Percentiles rank a stretch among this genome's conserved stretches.
Evolutionary conservation across 164 flowering plant genomes (phyloP).

Genomic region (Stephania cephalantha): DNA sequence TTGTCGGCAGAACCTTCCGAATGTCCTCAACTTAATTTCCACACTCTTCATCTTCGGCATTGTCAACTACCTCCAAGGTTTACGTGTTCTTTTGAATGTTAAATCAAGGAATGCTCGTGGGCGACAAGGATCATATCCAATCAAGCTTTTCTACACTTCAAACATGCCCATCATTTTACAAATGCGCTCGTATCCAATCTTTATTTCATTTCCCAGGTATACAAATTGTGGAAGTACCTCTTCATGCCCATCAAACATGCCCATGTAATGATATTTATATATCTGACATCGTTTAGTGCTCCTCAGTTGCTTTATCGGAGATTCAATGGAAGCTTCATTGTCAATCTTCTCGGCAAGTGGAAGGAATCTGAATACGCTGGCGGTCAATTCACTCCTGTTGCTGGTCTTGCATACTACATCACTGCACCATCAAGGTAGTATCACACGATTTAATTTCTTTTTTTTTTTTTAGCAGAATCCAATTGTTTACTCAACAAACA

Average conservation of each 20-base stretch:
- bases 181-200: constrained; percentile 72
- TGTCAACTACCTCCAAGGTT: constrained; percentile 70
- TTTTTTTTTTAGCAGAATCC: no score
- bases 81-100: constrained; percentile 63
- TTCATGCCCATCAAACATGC: no score
- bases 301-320: constrained; percentile 40
- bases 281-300: neutral
- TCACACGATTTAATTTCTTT: no score
- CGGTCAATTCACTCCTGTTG: constrained; percentile 45
- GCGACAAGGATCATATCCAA: constrained; percentile 76
- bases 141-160: constrained; percentile 72
- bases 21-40: no score
- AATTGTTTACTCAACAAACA: no score
- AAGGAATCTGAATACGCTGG: constrained; percentile 47
- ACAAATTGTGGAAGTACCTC: no score
- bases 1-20: constrained; percentile 66
- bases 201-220: constrained; percentile 78
- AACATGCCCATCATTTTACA: constrained; percentile 82
- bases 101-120: constrained; percentile 78
- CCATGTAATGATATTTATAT: no score
- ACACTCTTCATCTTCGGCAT: no score
- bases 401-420: constrained; percentile 46
- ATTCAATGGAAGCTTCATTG: constrained; percentile 47
- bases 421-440: constrained; percentile 55
- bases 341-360: constrained; percentile 46